Percentiles rank a stretch among this genome's conserved stretches.
phyloP scores from a whole-genome alignment of 768 basidiomycete species.

The Xanthoconium stramineum region DNA sequence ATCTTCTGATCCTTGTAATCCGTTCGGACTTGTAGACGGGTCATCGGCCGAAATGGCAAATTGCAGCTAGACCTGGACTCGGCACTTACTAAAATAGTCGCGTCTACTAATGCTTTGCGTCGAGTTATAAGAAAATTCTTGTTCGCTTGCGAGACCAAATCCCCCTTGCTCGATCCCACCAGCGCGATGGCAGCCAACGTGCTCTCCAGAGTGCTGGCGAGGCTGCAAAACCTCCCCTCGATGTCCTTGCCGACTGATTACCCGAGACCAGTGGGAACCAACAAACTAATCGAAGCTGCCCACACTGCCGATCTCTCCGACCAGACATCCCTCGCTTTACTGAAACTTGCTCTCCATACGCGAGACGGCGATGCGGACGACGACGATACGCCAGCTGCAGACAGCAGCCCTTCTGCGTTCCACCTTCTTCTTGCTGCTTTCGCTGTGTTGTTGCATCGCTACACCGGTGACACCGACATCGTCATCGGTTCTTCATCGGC shows the following conservation, averaged over 20 bases:
- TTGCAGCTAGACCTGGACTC: neutral
- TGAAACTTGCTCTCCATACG: conserved; percentile 76
- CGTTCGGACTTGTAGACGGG: no score
- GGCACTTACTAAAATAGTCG: neutral
- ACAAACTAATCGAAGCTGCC: conserved; percentile 82
- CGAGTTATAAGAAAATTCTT: conserved; percentile 3
- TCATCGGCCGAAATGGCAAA: neutral
- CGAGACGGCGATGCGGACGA: conserved; percentile 52
- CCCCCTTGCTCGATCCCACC: neutral
- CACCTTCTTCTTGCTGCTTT: conserved; percentile 93
- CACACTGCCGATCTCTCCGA: conserved; percentile 69
- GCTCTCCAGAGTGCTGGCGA: conserved; percentile 54
- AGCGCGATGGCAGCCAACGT: conserved; percentile 27
- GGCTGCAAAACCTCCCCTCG: conserved; percentile 80
- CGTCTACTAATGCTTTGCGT: neutral
- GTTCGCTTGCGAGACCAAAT: no score
- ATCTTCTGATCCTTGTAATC: no score
- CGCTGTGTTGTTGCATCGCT: conserved; percentile 84
- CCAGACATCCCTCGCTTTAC: conserved; percentile 70
- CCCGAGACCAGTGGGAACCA: conserved; percentile 70
- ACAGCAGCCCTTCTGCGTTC: conserved; percentile 72
- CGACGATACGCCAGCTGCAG: conserved; percentile 40
- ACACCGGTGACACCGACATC: conserved; percentile 93
- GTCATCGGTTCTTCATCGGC: conserved; percentile 88
- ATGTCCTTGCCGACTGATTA: conserved; percentile 96